Conservation (phyloP, 2,329 filamentous ascomycete genomes). For the Botrytis pseudocinerea region DNA sequence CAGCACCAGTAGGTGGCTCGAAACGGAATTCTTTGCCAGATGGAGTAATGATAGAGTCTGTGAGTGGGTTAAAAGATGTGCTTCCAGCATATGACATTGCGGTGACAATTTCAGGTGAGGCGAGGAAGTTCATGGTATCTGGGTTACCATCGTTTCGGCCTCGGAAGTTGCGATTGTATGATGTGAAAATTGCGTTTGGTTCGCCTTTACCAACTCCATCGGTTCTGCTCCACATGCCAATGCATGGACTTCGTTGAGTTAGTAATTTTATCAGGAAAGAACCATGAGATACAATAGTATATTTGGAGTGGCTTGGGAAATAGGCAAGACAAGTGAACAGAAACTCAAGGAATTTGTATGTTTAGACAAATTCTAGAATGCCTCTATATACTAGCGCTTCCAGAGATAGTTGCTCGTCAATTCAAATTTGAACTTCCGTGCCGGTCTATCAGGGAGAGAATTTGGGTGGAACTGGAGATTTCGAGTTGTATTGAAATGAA, state of each 20-base stretch:
- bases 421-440: not conserved
- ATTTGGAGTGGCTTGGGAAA: not conserved
- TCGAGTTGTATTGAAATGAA: not conserved
- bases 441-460: not conserved
- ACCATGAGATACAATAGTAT: not conserved
- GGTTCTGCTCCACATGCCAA: conserved; percentile 92
- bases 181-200: conserved; percentile 90
- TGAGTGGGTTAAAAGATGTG: conserved; percentile 95
- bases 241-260: conserved; percentile 52
- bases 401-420: not conserved
- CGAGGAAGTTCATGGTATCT: conserved; percentile 97
- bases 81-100: conserved; percentile 91
- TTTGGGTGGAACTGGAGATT: not conserved
- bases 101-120: conserved; percentile 93
- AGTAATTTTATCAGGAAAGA: not conserved
- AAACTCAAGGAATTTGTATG: not conserved
- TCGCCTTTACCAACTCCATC: conserved; percentile 84
- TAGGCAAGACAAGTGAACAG: not conserved
- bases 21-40: conserved; percentile 84
- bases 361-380: not conserved
- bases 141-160: conserved; percentile 96
- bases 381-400: not conserved
- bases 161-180: conserved; percentile 98
- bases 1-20: conserved; percentile 70
- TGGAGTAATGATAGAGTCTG: conserved; percentile 77